Conservation (phyloP, 306 rosid species). For the Cicer yamashitae region DNA sequence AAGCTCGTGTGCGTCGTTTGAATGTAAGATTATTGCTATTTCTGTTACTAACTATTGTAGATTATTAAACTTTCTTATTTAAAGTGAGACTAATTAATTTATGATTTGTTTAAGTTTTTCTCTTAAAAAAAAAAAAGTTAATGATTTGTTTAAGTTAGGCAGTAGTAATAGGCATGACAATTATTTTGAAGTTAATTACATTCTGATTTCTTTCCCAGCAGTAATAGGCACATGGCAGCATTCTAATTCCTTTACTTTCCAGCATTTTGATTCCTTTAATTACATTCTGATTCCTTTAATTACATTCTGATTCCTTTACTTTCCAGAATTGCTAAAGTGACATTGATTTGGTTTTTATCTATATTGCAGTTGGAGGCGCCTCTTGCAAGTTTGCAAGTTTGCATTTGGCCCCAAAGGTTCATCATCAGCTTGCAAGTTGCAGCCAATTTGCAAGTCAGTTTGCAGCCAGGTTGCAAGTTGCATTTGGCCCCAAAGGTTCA, state of each 20-base stretch:
- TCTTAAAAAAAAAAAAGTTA: too few relatives aligned
- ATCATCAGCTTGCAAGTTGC: too few relatives aligned
- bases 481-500: slow-evolving; percentile 73
- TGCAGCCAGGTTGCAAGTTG: slow-evolving; percentile 71
- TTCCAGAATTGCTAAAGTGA: slow-evolving; percentile 6
- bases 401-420: slow-evolving; percentile 28
- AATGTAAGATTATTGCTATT: slow-evolving; percentile 44
- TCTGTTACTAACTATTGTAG: not conserved
- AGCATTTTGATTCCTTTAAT: too few relatives aligned
- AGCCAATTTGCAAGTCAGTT: not conserved
- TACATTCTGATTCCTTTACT: not conserved
- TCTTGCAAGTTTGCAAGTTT: slow-evolving; percentile 41
- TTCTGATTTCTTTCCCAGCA: not conserved
- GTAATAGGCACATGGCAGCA: too few relatives aligned
- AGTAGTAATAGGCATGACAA: too few relatives aligned
- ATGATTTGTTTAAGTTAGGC: not conserved
- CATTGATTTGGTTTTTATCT: slow-evolving; percentile 44
- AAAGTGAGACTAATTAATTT: not conserved
- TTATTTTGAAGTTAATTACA: not conserved
- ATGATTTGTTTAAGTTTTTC: too few relatives aligned
- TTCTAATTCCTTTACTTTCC: slow-evolving; percentile 1
- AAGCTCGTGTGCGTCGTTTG: slow-evolving; percentile 53
- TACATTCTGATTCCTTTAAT: too few relatives aligned
- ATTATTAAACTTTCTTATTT: too few relatives aligned
- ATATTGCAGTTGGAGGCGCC: slow-evolving; percentile 59